Percentiles rank a stretch among this genome's conserved stretches.
These are phyloP conservation scores for Diplocarpon rosae DNA, from an alignment of 2,329 filamentous ascomycete genomes.

Conservation along the genomic window DNA sequence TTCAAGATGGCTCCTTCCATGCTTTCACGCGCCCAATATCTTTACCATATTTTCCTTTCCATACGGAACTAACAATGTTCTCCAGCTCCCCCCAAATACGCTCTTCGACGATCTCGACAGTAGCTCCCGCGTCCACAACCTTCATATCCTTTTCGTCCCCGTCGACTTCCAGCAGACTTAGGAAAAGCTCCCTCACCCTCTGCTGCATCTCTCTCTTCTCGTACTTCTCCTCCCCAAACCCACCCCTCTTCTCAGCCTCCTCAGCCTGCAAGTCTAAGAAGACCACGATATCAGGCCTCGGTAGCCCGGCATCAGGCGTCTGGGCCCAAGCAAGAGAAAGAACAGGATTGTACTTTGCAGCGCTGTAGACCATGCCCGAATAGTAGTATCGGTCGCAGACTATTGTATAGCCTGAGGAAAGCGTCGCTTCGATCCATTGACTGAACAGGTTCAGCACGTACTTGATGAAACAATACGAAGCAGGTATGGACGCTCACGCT, in stretches of 20 bases:
- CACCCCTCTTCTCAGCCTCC: constrained; percentile 64
- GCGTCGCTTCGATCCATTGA: constrained; percentile 38
- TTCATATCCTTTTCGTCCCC: constrained; percentile 40
- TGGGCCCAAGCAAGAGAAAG: constrained; percentile 72
- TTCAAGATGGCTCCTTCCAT: no score
- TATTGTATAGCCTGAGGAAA: constrained; percentile 60
- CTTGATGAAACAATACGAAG: not conserved
- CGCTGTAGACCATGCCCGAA: constrained; percentile 85
- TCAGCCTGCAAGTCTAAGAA: constrained; percentile 75
- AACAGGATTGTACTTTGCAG: constrained; percentile 66
- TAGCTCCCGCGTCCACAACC: constrained; percentile 42
- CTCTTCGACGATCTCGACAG: constrained; percentile 44
- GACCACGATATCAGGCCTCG: constrained; percentile 74
- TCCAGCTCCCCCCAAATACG: constrained; percentile 30
- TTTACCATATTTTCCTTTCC: constrained; percentile 36
- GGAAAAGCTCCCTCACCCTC: constrained; percentile 66
- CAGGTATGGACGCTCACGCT: constrained; percentile 13
- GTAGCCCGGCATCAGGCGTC: constrained; percentile 73
- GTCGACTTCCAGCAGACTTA: constrained; percentile 36
- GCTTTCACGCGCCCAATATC: constrained; percentile 25
- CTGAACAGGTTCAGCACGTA: constrained; percentile 24
- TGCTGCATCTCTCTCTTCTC: constrained; percentile 76
- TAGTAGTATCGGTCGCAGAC: constrained; percentile 93
- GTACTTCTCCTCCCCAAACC: constrained; percentile 81
- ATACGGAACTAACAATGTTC: constrained; percentile 36